Base-by-base conservation (phyloP, 768 basidiomycete species). In the Astraeus odoratus region DNA sequence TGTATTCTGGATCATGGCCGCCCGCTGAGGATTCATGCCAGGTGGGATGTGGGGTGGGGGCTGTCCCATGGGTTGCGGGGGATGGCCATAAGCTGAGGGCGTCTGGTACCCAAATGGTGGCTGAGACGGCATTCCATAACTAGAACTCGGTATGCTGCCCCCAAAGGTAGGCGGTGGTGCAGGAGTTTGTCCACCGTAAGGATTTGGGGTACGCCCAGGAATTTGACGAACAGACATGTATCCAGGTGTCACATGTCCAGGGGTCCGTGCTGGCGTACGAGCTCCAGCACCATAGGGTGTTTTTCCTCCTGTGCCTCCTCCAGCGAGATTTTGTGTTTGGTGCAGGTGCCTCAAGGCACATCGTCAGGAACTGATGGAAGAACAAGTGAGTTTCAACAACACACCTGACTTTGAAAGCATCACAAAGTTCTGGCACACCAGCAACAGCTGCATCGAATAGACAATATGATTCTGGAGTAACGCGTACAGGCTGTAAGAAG, bases 361-460 rank as follows among this genome's bases (percentile, higher is more conserved):
- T n/a, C 56, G 44, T 42, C 43, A 23, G 36, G 38, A 31, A 20
- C 22, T 39, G 23, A 39, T 16, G 23, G 27, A 49, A 22, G 19
- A 23, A 35, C 34, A 37, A 33, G 19, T 22, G 33, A 24, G 25
- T 3, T n/a, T 3, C 1, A 15, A 13, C n/a, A 24, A 39, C 73
- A 55, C 55, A 82, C 82, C 83, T 67, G 57, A 89, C 80, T 80
- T 97, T 97, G 80, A 98, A 98, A 16, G 94, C 93, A 61, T 97
- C 94, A 52, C 95, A 96, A 4, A 98, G 68, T 63, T 96, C 92
- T 4, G 88, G 83, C 20, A 98, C 90, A 29, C 90, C 92, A 6
- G 88, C 82, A 20, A 91, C 89, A 37, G 90, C 80, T 5, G 90
- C 88, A 52, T 93, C 90, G 55, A 90, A 91, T 15, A 97, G 76